Base-by-base conservation (phyloP, 2,329 filamentous ascomycete species). In the Stachybotrys echinatus region DNA sequence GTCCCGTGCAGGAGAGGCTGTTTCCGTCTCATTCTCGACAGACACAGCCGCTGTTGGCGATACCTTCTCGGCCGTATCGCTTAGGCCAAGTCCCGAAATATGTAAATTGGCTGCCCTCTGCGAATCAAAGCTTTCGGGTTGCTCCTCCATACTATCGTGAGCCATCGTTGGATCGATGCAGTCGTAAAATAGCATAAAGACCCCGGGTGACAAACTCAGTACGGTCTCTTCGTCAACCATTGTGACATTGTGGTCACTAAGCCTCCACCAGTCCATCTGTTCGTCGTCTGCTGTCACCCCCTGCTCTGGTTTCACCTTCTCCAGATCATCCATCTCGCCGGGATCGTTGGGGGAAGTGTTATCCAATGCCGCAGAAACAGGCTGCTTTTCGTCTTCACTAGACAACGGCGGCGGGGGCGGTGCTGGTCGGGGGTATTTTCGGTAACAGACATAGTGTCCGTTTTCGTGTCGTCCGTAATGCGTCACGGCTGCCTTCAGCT, bases 111-210 rank as follows among this genome's bases (percentile, higher is more conserved):
- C n/a, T n/a, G n/a, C n/a, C n/a, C n/a, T n/a, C n/a, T n/a, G n/a
- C n/a, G n/a, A n/a, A n/a, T n/a, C n/a, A n/a, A n/a, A n/a, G n/a
- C n/a, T n/a, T n/a, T n/a, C n/a, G 27, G 27, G 27, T 34, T 48
- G 53, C 17, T 57, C 55, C 23, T 67, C 64, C 21, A 65, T 58
- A 21, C 65, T 60, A 18, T 40, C 7, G 38, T 40, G 64, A 19
- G 85, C 63, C 23, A 74, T 72, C 37, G 65, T 71, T 1, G 75
- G 67, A 50, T 87, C 83, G 21, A 87, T 72, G 44, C 81, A 82
- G 64, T 99, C 92, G 65, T 97, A 99, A 66, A 97, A 97, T 1
- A 97, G 78, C 92, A 99, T 97, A 64, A 97, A 97, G 0, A 92
- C 92, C 2, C 89, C 90, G 0, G 67, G 63, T 0, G 84, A 84